Conservation (phyloP, 805 yeast species). For the Schwanniomyces yamadae region DNA sequence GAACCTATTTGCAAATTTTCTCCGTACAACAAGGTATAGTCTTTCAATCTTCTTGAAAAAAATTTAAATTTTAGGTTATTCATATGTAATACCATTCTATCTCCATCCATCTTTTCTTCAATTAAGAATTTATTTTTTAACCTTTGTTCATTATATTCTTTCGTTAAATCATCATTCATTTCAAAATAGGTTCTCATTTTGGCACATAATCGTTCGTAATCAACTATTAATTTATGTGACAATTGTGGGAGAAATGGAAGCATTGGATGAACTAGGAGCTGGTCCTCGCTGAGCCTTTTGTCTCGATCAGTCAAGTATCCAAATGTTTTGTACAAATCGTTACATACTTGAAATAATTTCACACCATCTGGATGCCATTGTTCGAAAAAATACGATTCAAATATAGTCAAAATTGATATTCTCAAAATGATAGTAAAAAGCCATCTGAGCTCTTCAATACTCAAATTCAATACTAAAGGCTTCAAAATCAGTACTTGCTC, state of each 20-base stretch:
- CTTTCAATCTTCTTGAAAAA: constrained; percentile 68
- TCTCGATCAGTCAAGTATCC: constrained; percentile 51
- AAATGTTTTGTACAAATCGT: constrained; percentile 60
- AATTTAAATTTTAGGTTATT: constrained; percentile 43
- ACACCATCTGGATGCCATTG: constrained; percentile 81
- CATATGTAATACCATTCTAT: constrained; percentile 78
- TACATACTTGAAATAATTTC: constrained; percentile 61
- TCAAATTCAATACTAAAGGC: constrained; percentile 53
- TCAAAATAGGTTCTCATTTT: constrained; percentile 37
- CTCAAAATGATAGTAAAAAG: constrained; percentile 66
- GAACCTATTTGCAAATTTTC: constrained; percentile 47
- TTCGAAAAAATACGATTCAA: constrained; percentile 56
- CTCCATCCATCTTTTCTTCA: constrained; percentile 95
- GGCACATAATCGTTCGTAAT: constrained; percentile 51
- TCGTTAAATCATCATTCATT: constrained; percentile 17
- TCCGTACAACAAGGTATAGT: constrained; percentile 73
- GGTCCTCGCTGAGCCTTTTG: constrained; percentile 39
- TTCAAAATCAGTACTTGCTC: constrained; percentile 46
- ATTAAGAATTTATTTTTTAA: constrained; percentile 49
- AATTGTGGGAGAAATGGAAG: constrained; percentile 75
- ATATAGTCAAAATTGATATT: constrained; percentile 55
- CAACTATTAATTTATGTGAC: constrained; percentile 53
- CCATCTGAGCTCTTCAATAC: constrained; percentile 64
- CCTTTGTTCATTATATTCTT: constrained; percentile 12
- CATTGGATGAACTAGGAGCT: constrained; percentile 43